phyloP scores from a whole-genome alignment of 805 yeast species.

The Schwanniomyces vanrijiae region DNA sequence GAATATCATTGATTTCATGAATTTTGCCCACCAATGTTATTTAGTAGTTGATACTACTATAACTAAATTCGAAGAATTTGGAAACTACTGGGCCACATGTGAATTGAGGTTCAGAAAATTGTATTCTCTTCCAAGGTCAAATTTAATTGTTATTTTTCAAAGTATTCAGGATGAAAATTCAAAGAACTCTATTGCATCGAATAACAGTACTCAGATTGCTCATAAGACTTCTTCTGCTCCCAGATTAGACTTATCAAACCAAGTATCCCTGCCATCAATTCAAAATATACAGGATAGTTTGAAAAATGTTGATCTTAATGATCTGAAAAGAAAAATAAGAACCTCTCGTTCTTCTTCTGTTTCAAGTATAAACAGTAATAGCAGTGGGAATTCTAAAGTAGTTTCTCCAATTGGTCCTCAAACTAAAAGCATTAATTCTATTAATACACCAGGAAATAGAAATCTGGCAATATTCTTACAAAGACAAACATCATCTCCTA shows the following conservation, averaged over 20 bases:
- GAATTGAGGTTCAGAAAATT: conserved; percentile 43
- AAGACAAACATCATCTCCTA: conserved; percentile 6
- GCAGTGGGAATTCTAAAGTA: conserved; percentile 14
- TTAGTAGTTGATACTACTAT: conserved; percentile 27
- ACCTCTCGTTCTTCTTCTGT: conserved; percentile 25
- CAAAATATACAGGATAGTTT: conserved; percentile 8
- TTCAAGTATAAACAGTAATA: conserved; percentile 21
- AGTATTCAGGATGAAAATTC: conserved; percentile 1
- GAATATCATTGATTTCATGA: conserved; percentile 37
- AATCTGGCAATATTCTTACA: conserved; percentile 8
- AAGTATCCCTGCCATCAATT: not conserved
- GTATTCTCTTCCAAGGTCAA: conserved; percentile 26
- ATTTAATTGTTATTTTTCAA: conserved; percentile 14
- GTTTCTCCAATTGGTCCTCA: conserved; percentile 9
- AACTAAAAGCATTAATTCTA: not conserved
- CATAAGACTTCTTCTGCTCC: not conserved
- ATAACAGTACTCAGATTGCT: not conserved
- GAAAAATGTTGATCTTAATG: conserved; percentile 17
- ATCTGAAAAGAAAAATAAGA: conserved; percentile 8
- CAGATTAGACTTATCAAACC: not conserved
- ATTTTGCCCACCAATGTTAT: conserved; percentile 42
- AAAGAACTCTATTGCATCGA: not conserved
- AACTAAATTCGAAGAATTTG: conserved; percentile 35
- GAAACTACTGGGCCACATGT: conserved; percentile 41
- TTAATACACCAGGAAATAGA: conserved; percentile 11